phyloP scores from a whole-genome alignment of 148 eudicot genomes.

The Cornus kousa region DNA sequence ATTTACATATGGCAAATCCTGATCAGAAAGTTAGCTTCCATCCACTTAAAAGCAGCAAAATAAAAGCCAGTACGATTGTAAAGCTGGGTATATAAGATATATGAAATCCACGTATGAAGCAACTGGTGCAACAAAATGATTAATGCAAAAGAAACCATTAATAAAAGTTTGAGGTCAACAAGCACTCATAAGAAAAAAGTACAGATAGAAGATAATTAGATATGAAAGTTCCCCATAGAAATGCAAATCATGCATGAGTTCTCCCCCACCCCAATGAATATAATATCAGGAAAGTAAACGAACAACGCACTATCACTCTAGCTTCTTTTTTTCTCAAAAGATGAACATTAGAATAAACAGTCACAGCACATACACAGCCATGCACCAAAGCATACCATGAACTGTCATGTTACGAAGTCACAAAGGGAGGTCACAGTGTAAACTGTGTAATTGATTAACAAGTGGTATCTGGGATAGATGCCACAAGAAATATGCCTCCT shows the following conservation, averaged over 20 bases:
- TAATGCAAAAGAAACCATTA: not conserved
- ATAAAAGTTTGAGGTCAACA: not conserved
- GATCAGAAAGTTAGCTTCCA: not conserved
- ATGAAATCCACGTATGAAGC: not conserved
- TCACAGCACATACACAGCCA: not conserved
- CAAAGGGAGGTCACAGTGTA: no score
- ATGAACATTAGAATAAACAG: not conserved
- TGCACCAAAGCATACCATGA: no score
- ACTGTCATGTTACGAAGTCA: no score
- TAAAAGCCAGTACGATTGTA: not conserved
- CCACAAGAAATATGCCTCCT: no score
- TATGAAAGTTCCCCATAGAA: not conserved
- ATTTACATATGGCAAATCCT: not conserved
- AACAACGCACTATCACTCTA: not conserved
- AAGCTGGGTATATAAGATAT: not conserved
- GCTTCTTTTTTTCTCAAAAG: not conserved
- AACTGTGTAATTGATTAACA: no score
- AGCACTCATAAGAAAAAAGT: not conserved
- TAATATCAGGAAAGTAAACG: not conserved
- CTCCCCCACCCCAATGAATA: not conserved
- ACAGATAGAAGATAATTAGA: not conserved
- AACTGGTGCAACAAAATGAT: not conserved
- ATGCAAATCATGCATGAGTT: not conserved
- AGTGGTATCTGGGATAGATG: no score
- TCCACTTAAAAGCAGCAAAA: not conserved